Conservation (phyloP, 495 filamentous ascomycete genomes). For the Usnea hakonensis region DNA sequence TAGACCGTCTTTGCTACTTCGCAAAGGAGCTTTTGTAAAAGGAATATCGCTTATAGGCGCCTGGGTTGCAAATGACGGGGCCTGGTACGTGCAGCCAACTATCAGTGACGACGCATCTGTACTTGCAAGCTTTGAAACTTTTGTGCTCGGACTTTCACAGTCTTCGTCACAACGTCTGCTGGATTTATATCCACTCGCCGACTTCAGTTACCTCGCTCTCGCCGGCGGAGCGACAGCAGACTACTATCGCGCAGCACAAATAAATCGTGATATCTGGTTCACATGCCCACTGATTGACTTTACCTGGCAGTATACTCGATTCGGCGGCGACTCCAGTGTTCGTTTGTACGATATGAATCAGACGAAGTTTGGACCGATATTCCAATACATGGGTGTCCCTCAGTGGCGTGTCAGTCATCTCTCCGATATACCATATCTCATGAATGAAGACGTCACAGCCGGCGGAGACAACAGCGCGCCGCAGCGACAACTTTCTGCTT, state of each 20-base stretch:
- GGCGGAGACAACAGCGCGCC: slow-evolving; percentile 23
- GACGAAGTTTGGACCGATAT: slow-evolving; percentile 33
- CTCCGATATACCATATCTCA: slow-evolving; percentile 41
- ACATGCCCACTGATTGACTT: slow-evolving; percentile 39
- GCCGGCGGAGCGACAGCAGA: slow-evolving; percentile 27
- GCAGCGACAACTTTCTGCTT: slow-evolving; percentile 17
- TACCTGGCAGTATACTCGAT: slow-evolving; percentile 30
- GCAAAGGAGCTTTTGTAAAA: slow-evolving; percentile 30
- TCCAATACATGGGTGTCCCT: slow-evolving; percentile 26
- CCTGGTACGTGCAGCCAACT: slow-evolving; percentile 27
- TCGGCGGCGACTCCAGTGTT: slow-evolving; percentile 24
- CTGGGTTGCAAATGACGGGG: slow-evolving; percentile 31
- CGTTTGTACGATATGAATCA: slow-evolving; percentile 39
- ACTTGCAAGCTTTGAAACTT: slow-evolving; percentile 26
- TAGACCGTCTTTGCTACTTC: slow-evolving; percentile 32
- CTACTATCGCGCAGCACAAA: slow-evolving; percentile 38
- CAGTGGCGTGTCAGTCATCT: slow-evolving; percentile 38
- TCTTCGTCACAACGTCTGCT: slow-evolving; percentile 22
- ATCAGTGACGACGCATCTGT: slow-evolving; percentile 26
- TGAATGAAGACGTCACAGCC: slow-evolving; percentile 27
- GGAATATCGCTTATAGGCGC: slow-evolving; percentile 30
- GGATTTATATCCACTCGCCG: slow-evolving; percentile 33
- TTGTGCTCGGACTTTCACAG: slow-evolving; percentile 22
- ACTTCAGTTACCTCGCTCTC: slow-evolving; percentile 30
- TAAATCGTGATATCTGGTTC: slow-evolving; percentile 41